Conservation (phyloP, 257 asterid genomes). For the Cinchona pubescens region DNA sequence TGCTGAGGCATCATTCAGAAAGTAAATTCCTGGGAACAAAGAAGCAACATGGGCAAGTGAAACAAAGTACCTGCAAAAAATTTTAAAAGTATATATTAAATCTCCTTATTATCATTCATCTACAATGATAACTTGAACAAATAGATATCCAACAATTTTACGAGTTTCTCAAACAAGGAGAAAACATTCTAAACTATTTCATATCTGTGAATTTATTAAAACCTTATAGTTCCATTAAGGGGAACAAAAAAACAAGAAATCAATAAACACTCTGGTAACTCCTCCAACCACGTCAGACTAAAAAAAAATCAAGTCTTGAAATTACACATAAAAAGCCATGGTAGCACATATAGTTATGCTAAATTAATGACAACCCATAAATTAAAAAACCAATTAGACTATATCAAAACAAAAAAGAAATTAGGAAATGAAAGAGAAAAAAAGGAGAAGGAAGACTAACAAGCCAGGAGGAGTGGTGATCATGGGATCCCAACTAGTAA, state of each 20-base stretch:
- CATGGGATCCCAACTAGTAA: constrained; percentile 94
- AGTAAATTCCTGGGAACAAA: constrained; percentile 71
- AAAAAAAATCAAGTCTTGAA: neutral
- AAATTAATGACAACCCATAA: neutral
- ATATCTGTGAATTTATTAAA: neutral
- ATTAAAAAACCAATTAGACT: neutral
- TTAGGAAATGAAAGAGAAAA: neutral
- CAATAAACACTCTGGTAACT: neutral
- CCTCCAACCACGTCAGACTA: constrained; percentile 1
- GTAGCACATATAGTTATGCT: too few relatives aligned
- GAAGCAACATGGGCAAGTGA: constrained; percentile 94
- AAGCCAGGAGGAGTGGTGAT: constrained; percentile 98
- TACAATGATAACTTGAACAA: neutral
- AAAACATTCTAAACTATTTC: neutral
- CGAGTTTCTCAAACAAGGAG: neutral
- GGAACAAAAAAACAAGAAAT: neutral
- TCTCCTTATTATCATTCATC: constrained; percentile 10
- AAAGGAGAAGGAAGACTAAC: constrained; percentile 43
- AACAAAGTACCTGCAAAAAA: constrained; percentile 86
- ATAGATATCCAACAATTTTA: neutral
- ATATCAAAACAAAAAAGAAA: neutral
- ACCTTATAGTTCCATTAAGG: too few relatives aligned
- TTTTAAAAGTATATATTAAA: constrained; percentile 41
- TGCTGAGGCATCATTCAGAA: constrained; percentile 41
- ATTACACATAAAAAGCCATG: too few relatives aligned